Conservation (phyloP, 352 stramenopile species). For the Blastocystis sp. region DNA sequence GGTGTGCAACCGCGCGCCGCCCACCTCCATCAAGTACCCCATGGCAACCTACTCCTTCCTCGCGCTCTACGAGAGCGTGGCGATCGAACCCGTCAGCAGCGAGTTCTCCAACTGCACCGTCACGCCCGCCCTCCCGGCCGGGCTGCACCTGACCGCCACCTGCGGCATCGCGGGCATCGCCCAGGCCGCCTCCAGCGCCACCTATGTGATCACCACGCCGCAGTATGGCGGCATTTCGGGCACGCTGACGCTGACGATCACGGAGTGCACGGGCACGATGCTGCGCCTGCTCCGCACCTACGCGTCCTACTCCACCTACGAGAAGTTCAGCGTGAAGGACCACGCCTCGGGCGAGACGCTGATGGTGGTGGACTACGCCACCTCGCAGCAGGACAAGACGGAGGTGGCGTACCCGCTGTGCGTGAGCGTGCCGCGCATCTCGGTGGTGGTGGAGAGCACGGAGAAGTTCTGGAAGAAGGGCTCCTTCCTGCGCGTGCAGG, state of each 20-base stretch:
- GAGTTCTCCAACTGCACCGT: not conserved
- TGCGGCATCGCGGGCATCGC: not conserved
- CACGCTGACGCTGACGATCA: conserved; percentile 11
- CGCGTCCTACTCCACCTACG: not conserved
- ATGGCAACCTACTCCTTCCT: not conserved
- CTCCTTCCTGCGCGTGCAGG: not conserved
- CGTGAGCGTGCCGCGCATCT: not conserved
- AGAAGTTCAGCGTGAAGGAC: not conserved
- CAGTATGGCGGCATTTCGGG: not conserved
- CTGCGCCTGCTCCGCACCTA: not conserved
- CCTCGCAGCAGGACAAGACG: not conserved
- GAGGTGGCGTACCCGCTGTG: not conserved
- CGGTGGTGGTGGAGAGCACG: not conserved
- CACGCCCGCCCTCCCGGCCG: not conserved
- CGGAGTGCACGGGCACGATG: conserved; percentile 37
- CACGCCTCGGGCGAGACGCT: not conserved
- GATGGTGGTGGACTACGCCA: not conserved
- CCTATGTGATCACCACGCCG: not conserved
- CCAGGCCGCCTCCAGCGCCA: not conserved
- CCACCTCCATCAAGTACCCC: not conserved
- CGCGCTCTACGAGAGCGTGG: not conserved
- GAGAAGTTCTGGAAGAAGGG: not conserved
- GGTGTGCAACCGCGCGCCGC: conserved; percentile 11
- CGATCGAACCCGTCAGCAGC: not conserved
- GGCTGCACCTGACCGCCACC: not conserved